Evolutionary conservation across 2,329 filamentous ascomycete genomes (phyloP).

Genomic region (Xylariales sp.): DNA sequence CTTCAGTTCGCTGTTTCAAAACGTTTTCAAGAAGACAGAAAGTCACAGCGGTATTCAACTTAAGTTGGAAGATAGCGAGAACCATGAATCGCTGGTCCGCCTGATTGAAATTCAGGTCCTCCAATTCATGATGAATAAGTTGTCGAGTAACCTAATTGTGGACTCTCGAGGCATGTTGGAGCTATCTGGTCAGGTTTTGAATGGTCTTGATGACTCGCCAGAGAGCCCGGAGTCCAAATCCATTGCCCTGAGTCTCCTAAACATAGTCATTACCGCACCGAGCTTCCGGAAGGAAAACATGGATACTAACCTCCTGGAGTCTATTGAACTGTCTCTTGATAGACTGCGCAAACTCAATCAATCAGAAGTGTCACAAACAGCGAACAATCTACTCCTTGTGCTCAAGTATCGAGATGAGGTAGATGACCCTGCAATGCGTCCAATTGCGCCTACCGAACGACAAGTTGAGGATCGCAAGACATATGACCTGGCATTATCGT

Average conservation of each 20-base stretch:
- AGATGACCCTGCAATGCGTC: slow-evolving; percentile 35
- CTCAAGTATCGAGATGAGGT: slow-evolving; percentile 52
- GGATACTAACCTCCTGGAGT: slow-evolving; percentile 33
- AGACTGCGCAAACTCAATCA: slow-evolving; percentile 33
- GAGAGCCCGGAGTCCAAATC: slow-evolving; percentile 44
- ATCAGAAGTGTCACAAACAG: slow-evolving; percentile 44
- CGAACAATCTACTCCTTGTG: slow-evolving; percentile 51
- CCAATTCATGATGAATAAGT: slow-evolving; percentile 59
- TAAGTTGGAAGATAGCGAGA: slow-evolving; percentile 23
- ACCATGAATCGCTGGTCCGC: slow-evolving; percentile 37
- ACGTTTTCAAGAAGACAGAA: slow-evolving; percentile 45
- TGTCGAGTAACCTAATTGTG: slow-evolving; percentile 59
- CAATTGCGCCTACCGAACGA: slow-evolving; percentile 36
- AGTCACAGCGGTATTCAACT: slow-evolving; percentile 18
- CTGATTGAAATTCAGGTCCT: slow-evolving; percentile 59
- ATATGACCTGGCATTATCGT: slow-evolving; percentile 59
- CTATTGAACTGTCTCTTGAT: slow-evolving; percentile 45
- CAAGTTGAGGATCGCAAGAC: slow-evolving; percentile 57
- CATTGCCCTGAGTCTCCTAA: slow-evolving; percentile 57
- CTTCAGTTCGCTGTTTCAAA: slow-evolving; percentile 55
- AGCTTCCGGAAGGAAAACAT: slow-evolving; percentile 48
- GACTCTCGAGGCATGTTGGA: slow-evolving; percentile 62
- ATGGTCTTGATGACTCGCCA: slow-evolving; percentile 34
- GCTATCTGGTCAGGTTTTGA: slow-evolving; percentile 57
- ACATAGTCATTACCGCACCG: slow-evolving; percentile 54